These are phyloP conservation scores for Trametes gibbosa DNA, from an alignment of 768 basidiomycete genomes.

Conservation along the genomic window DNA sequence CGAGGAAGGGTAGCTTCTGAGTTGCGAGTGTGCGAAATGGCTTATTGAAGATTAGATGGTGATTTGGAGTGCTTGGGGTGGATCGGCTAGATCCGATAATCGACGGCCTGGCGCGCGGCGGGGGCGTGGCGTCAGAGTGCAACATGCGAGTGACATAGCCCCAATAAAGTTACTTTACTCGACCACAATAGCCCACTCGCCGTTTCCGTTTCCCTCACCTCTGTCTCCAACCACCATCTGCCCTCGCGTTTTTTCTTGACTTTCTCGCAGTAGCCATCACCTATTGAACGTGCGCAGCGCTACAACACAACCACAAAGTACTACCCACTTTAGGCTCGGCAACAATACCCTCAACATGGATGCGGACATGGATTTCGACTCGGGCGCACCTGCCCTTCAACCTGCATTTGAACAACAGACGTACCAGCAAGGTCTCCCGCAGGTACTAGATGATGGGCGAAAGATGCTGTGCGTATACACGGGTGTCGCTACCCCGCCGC, in stretches of 20 bases:
- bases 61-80: background rate
- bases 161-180: conserved; percentile 15
- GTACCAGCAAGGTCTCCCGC: conserved; percentile 32
- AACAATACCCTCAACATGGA: conserved; percentile 53
- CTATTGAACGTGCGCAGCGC: background rate
- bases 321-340: background rate
- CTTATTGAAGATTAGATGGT: background rate
- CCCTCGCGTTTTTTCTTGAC: background rate
- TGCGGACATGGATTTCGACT: conserved; percentile 73
- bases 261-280: background rate
- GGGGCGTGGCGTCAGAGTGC: conserved; percentile 27
- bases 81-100: conserved; percentile 27
- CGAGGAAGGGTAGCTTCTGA: conserved; percentile 7
- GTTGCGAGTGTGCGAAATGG: background rate
- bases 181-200: conserved; percentile 21
- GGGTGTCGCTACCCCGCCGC: background rate
- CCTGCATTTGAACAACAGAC: conserved; percentile 29
- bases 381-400: conserved; percentile 32
- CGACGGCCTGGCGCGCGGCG: conserved; percentile 21
- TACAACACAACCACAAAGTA: background rate
- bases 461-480: conserved; percentile 72
- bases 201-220: background rate
- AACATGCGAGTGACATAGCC: conserved; percentile 18
- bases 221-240: conserved; percentile 12
- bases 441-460: conserved; percentile 42